Conservation (phyloP, 169 alveolate species). For the Haemoproteus tartakovskyi region DNA sequence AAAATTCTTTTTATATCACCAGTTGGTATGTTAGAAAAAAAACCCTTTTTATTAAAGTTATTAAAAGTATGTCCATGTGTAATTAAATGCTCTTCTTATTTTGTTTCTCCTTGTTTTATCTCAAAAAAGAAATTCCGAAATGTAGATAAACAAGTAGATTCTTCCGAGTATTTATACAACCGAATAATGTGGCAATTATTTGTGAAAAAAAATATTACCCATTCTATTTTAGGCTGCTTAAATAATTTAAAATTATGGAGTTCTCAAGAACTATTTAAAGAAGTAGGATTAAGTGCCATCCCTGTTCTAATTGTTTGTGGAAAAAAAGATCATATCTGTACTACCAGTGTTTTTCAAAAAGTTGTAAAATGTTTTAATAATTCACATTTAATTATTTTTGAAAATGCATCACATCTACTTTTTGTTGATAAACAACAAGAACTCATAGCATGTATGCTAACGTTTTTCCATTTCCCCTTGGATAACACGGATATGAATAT, state of each 20-base stretch:
- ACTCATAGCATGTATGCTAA: conserved; percentile 28
- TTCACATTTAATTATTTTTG: conserved; percentile 54
- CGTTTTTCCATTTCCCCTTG: conserved; percentile 41
- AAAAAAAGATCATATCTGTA: conserved; percentile 57
- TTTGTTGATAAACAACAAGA: conserved; percentile 26
- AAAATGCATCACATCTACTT: conserved; percentile 61
- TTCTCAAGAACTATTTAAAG: conserved; percentile 67
- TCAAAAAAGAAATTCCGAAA: conserved; percentile 13
- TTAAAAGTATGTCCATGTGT: conserved; percentile 69
- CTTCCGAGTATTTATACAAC: conserved; percentile 60
- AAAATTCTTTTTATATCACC: conserved; percentile 76
- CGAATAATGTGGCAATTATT: conserved; percentile 75
- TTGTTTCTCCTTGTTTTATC: conserved; percentile 46
- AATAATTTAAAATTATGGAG: conserved; percentile 80
- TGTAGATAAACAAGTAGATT: conserved; percentile 17
- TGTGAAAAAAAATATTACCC: conserved; percentile 69
- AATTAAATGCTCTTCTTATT: conserved; percentile 63
- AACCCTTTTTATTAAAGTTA: conserved; percentile 64
- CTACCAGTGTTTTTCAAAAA: conserved; percentile 30
- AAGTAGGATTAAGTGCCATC: conserved; percentile 58
- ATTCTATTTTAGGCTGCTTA: conserved; percentile 71
- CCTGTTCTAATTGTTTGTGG: conserved; percentile 55
- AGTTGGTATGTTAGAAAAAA: conserved; percentile 74
- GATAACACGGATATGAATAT: conserved; percentile 25
- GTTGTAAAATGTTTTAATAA: conserved; percentile 23